Conservation (phyloP, 2,329 filamentous ascomycete species). For the Tetracladium maxilliforme region DNA sequence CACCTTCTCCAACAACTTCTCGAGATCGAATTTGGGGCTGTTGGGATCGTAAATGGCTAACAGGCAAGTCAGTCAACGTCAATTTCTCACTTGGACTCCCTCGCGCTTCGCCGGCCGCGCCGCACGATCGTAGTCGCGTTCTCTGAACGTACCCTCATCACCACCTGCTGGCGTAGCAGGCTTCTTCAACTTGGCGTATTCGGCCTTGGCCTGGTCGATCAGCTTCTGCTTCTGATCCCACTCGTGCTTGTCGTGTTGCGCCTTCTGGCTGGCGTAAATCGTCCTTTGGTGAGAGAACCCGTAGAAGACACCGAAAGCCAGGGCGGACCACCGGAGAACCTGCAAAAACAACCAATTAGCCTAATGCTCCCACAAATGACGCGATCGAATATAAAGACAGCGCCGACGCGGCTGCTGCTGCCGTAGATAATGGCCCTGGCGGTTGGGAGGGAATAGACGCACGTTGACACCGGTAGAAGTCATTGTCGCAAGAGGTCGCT, state of each 20-base stretch:
- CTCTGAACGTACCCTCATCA: constrained; percentile 19
- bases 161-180: constrained; percentile 24
- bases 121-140: neutral
- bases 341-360: constrained; percentile 28
- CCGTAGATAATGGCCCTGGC: neutral
- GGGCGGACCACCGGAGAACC: constrained; percentile 95
- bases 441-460: constrained; percentile 16
- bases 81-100: neutral
- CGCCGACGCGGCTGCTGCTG: too few relatives aligned
- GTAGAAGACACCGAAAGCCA: constrained; percentile 85
- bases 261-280: constrained; percentile 58
- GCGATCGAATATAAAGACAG: constrained; percentile 1
- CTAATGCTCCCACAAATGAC: too few relatives aligned
- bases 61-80: neutral
- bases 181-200: constrained; percentile 66
- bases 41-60: constrained; percentile 64
- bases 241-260: constrained; percentile 59
- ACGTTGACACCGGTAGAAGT: constrained; percentile 35
- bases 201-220: constrained; percentile 85
- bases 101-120: constrained; percentile 1
- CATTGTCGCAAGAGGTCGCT: constrained; percentile 9
- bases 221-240: constrained; percentile 83
- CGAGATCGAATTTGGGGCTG: constrained; percentile 86
- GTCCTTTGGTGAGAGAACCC: constrained; percentile 85
- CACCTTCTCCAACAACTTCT: constrained; percentile 62